Percentiles rank a stretch among this genome's conserved stretches.
These are phyloP conservation scores for Cutaneotrichosporon arboriforme DNA, from an alignment of 1,284 basidiomycete species.

Conservation along the genomic window DNA sequence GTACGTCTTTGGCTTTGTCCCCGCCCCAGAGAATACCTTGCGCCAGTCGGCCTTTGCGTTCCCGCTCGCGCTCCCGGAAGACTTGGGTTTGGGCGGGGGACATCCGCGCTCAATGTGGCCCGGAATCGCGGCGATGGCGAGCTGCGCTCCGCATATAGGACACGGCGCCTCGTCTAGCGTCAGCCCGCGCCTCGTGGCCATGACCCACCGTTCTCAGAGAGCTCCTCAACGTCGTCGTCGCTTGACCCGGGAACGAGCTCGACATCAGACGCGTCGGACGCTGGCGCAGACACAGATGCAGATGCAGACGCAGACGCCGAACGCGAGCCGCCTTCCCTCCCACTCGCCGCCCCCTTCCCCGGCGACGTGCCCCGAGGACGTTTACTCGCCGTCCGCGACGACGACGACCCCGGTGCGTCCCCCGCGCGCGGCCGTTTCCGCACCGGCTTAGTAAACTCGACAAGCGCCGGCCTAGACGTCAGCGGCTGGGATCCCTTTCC, in stretches of 20 bases:
- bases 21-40: conserved; percentile 40
- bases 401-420: not conserved
- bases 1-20: conserved; percentile 18
- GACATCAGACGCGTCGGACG: too few relatives aligned
- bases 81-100: conserved; percentile 29
- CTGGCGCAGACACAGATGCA: too few relatives aligned
- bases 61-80: conserved; percentile 3
- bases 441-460: conserved; percentile 9
- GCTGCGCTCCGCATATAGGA: conserved; percentile 34
- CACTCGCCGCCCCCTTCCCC: not conserved
- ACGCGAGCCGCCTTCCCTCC: not conserved
- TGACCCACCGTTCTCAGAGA: conserved; percentile 35
- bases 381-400: conserved; percentile 11
- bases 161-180: conserved; percentile 37
- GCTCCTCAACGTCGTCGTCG: conserved; percentile 23
- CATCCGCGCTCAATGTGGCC: conserved; percentile 44
- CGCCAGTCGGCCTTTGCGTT: conserved; percentile 45
- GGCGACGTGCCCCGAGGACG: not conserved
- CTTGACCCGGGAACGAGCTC: conserved; percentile 4
- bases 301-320: too few relatives aligned
- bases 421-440: conserved; percentile 3
- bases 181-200: not conserved
- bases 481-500: too few relatives aligned
- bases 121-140: conserved; percentile 38
- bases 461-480: conserved; percentile 12